Percentiles rank a stretch among this genome's conserved stretches.
phyloP scores from a whole-genome alignment of 208 protist genomes.

The Crithidia mellificae region DNA sequence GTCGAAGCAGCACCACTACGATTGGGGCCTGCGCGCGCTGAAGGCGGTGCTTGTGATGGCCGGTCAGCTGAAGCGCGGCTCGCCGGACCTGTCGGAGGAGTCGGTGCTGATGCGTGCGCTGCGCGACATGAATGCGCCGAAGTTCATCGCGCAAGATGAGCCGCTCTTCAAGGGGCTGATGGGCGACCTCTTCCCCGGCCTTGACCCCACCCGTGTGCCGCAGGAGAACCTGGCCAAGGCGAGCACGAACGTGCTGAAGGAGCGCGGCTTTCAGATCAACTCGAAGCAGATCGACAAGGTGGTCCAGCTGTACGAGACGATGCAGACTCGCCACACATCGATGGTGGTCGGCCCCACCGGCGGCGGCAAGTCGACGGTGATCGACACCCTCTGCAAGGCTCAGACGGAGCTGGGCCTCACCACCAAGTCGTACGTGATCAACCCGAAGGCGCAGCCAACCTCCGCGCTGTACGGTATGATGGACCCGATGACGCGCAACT shows the following conservation, averaged over 20 bases:
- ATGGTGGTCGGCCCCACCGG: conserved; percentile 99
- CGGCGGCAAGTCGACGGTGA: conserved; percentile 98
- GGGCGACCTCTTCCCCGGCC: conserved; percentile 97
- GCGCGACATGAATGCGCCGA: conserved; percentile 99
- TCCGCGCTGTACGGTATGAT: conserved; percentile 98
- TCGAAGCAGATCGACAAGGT: conserved; percentile 97
- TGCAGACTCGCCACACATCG: conserved; percentile 98
- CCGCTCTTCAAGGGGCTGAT: conserved; percentile 98
- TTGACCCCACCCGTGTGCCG: conserved; percentile 94
- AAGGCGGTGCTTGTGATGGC: conserved; percentile 99
- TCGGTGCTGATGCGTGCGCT: conserved; percentile 99
- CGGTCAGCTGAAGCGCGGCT: conserved; percentile 96
- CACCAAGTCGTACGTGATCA: conserved; percentile 96
- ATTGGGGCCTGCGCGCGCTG: conserved; percentile 98
- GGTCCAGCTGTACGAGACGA: conserved; percentile 99
- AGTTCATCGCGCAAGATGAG: conserved; percentile 99
- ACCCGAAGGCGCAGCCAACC: conserved; percentile 98
- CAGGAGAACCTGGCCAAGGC: conserved; percentile 95
- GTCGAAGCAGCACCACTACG: conserved; percentile 99
- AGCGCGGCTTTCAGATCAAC: conserved; percentile 82
- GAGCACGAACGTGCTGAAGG: conserved; percentile 85
- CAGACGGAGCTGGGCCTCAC: conserved; percentile 91
- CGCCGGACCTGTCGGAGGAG: conserved; percentile 94
- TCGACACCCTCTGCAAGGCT: conserved; percentile 93
- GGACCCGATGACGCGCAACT: conserved; percentile 98